phyloP scores from a whole-genome alignment of 1,284 basidiomycete genomes.

The Marasmius sp. region DNA sequence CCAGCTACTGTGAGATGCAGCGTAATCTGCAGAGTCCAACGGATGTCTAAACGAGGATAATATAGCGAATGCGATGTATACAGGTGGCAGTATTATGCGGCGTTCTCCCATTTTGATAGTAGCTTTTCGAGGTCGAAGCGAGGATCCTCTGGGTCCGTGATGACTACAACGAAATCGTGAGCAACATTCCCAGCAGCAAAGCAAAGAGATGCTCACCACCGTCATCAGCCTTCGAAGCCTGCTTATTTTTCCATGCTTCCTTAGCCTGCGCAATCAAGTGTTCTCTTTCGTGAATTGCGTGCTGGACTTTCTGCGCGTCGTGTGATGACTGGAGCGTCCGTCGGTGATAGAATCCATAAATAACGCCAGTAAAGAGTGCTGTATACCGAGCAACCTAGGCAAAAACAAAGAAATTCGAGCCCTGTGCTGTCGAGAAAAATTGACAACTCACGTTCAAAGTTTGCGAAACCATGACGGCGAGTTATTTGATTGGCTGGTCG shows the following conservation, averaged over 20 bases:
- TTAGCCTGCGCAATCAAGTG: constrained; percentile 85
- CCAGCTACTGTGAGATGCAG: not conserved
- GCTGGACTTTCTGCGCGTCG: constrained; percentile 69
- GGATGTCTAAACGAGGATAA: not conserved
- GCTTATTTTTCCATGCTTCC: constrained; percentile 86
- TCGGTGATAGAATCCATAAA: constrained; percentile 93
- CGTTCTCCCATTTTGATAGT: constrained; percentile 73
- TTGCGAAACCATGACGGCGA: constrained; percentile 52
- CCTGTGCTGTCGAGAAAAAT: constrained; percentile 4
- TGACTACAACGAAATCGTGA: constrained; percentile 50
- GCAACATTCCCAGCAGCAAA: constrained; percentile 2
- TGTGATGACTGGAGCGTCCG: constrained; percentile 85
- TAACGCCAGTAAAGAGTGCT: constrained; percentile 84
- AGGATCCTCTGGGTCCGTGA: constrained; percentile 93
- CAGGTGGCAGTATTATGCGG: constrained; percentile 35
- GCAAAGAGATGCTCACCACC: constrained; percentile 46
- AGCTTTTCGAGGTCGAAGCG: constrained; percentile 97
- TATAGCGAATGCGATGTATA: not conserved
- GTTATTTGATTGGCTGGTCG: constrained; percentile 8
- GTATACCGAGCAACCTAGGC: constrained; percentile 92
- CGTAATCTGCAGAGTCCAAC: not conserved
- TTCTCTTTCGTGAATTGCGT: constrained; percentile 72
- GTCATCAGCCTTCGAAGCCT: constrained; percentile 50
- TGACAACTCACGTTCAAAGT: constrained; percentile 59
- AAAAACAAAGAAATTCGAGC: constrained; percentile 7